phyloP scores from a whole-genome alignment of 2,329 filamentous ascomycete species.

The Chaetoscypha palmicola region DNA sequence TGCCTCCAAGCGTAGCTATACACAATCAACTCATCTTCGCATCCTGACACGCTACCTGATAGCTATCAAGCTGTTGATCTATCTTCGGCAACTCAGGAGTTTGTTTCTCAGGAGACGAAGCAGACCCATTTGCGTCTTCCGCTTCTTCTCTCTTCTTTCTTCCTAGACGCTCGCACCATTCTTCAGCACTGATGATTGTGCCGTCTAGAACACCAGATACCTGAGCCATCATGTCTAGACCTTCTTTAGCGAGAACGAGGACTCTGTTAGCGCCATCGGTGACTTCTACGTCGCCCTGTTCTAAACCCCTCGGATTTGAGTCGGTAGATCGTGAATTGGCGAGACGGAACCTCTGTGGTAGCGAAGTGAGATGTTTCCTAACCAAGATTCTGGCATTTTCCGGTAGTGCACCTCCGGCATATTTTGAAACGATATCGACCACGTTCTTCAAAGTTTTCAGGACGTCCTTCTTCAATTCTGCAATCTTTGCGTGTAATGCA shows the following conservation, averaged over 20 bases:
- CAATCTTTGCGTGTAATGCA: constrained; percentile 42
- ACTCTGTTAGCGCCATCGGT: constrained; percentile 65
- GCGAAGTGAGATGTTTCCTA: constrained; percentile 71
- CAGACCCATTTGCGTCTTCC: constrained; percentile 11
- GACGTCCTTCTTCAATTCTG: constrained; percentile 60
- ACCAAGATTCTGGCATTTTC: constrained; percentile 83
- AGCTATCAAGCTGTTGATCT: constrained; percentile 3
- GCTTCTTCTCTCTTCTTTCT: constrained; percentile 30
- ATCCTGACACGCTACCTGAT: constrained; percentile 12
- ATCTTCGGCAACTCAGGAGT: constrained; percentile 8
- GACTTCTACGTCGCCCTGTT: constrained; percentile 38
- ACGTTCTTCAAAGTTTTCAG: constrained; percentile 74
- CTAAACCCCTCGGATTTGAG: constrained; percentile 31
- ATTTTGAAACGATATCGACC: constrained; percentile 78
- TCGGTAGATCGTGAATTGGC: constrained; percentile 46
- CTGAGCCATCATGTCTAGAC: constrained; percentile 88
- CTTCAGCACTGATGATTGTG: constrained; percentile 83
- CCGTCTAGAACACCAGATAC: constrained; percentile 82
- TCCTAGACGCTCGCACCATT: constrained; percentile 79
- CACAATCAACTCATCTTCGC: constrained; percentile 19
- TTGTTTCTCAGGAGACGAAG: constrained; percentile 9
- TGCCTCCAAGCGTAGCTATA: no score
- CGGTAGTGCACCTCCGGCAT: constrained; percentile 84
- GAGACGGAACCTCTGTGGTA: constrained; percentile 75
- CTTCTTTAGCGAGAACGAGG: constrained; percentile 79